Evolutionary conservation across 179 eudicot species (phyloP).

Genomic region (Beta lomatogona): DNA sequence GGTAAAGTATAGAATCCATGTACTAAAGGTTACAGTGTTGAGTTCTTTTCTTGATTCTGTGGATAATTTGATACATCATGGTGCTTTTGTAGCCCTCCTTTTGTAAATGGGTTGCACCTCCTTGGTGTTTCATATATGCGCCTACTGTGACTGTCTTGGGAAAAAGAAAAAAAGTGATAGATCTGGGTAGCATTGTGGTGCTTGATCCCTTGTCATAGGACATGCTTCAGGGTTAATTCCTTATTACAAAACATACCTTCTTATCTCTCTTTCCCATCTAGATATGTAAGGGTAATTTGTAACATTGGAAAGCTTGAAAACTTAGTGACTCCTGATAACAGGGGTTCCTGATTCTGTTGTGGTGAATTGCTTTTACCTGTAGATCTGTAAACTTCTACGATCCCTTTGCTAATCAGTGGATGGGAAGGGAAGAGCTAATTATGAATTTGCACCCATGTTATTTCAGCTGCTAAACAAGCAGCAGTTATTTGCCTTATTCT

Average conservation of each 20-base stretch:
- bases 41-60: not conserved
- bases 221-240: not conserved
- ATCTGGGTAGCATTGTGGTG: not conserved
- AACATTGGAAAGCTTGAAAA: not conserved
- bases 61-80: not conserved
- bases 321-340: not conserved
- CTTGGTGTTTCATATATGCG: not conserved
- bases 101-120: not conserved
- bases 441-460: not conserved
- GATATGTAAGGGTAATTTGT: not conserved
- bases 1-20: not conserved
- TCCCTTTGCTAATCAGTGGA: not conserved
- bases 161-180: not conserved
- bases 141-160: not conserved
- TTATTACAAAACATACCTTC: not conserved
- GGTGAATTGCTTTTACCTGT: not conserved
- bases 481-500: not conserved
- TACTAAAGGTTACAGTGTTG: not conserved
- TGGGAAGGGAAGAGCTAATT: not conserved
- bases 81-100: not conserved
- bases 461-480: not conserved
- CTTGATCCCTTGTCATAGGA: not conserved
- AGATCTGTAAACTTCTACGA: not conserved
- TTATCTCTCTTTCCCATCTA: not conserved
- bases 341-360: not conserved